Percentiles rank a stretch among this genome's conserved stretches.
Conservation (phyloP, 768 basidiomycete species). For the Strobilomyces echinocephalus region DNA sequence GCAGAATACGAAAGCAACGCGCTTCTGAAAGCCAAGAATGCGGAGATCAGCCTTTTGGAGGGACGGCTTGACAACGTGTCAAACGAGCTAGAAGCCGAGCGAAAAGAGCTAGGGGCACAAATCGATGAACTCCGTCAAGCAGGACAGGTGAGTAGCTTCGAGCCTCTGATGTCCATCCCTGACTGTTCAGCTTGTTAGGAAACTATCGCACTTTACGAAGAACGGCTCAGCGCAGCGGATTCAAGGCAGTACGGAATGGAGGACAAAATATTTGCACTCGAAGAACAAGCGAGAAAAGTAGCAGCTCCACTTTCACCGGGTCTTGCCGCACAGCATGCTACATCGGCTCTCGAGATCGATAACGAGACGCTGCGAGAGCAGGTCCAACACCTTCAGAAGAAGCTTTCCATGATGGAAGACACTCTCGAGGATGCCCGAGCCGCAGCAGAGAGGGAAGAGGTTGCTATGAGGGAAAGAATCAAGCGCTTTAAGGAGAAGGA, state of each 20-base stretch:
- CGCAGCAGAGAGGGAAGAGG: conserved; percentile 72
- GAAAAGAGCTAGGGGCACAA: conserved; percentile 61
- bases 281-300: conserved; percentile 42
- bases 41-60: conserved; percentile 55
- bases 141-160: conserved; percentile 60
- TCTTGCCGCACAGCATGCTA: conserved; percentile 36
- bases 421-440: conserved; percentile 72
- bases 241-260: conserved; percentile 75
- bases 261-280: conserved; percentile 52
- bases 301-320: conserved; percentile 32
- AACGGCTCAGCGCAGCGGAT: conserved; percentile 69
- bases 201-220: conserved; percentile 94
- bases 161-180: background rate
- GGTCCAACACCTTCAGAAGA: conserved; percentile 79
- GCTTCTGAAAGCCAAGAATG: conserved; percentile 51
- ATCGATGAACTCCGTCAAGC: conserved; percentile 84
- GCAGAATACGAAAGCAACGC: conserved; percentile 47
- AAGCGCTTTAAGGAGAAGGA: conserved; percentile 70
- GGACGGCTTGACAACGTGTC: conserved; percentile 41
- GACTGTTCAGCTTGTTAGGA: conserved; percentile 45
- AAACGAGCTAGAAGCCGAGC: conserved; percentile 52
- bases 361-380: conserved; percentile 91
- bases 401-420: conserved; percentile 74
- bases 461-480: conserved; percentile 54
- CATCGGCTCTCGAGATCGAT: conserved; percentile 86